These are phyloP conservation scores for Claviceps digitariae DNA, from an alignment of 2,329 filamentous ascomycete species.

Conservation along the genomic window DNA sequence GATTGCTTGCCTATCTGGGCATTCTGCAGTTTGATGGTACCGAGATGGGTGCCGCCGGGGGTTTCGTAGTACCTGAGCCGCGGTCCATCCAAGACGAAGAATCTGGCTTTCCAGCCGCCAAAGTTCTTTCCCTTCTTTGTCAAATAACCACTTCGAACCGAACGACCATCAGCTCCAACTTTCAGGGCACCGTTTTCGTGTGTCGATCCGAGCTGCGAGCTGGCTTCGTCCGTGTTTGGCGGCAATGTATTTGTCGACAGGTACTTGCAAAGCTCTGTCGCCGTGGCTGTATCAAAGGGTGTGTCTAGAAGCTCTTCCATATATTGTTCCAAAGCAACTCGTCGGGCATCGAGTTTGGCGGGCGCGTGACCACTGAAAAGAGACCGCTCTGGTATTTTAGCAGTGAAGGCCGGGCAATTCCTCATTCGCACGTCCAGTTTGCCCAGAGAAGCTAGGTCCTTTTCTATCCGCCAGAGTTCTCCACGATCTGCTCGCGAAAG, in stretches of 20 bases:
- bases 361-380: conserved; percentile 89
- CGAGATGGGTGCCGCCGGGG: conserved; percentile 78
- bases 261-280: conserved; percentile 74
- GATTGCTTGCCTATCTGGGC: conserved; percentile 93
- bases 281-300: conserved; percentile 61
- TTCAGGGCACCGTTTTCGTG: conserved; percentile 18
- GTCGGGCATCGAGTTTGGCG: conserved; percentile 79
- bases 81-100: conserved; percentile 48
- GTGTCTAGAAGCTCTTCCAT: conserved; percentile 77
- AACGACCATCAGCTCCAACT: conserved; percentile 48
- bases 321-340: conserved; percentile 69
- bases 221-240: conserved; percentile 45
- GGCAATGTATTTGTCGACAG: conserved; percentile 56
- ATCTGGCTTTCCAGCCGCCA: conserved; percentile 87
- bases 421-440: conserved; percentile 73
- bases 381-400: conserved; percentile 67
- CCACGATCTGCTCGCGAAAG: conserved; percentile 60
- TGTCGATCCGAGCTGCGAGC: conserved; percentile 12
- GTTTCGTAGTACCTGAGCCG: conserved; percentile 77
- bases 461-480: conserved; percentile 91
- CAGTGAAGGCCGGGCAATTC: conserved; percentile 56
- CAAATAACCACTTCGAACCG: conserved; percentile 75
- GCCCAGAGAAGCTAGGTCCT: conserved; percentile 70
- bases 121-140: conserved; percentile 98
- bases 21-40: conserved; percentile 80